These are phyloP conservation scores for Flaveria linearis DNA, from an alignment of 129 eudicot species.

Conservation along the genomic window DNA sequence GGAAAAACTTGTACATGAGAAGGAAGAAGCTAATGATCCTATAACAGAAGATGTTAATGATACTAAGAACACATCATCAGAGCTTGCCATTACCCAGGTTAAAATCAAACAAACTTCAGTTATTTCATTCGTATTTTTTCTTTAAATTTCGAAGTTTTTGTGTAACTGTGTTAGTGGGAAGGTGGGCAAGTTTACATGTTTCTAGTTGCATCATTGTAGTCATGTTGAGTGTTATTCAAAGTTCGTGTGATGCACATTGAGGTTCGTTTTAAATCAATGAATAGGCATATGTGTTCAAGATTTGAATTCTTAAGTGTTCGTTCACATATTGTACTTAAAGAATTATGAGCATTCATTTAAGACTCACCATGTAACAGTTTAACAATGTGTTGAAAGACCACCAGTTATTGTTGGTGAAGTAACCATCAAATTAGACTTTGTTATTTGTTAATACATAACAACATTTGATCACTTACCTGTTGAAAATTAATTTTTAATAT, in stretches of 20 bases:
- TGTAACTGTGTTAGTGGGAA: not conserved
- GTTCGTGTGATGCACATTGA: not conserved
- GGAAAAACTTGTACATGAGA: conserved; percentile 17
- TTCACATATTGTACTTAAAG: not conserved
- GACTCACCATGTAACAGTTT: not conserved
- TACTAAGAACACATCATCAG: conserved; percentile 27
- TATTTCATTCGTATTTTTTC: not conserved
- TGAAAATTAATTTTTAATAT: not conserved
- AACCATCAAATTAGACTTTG: not conserved
- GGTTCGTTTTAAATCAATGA: not conserved
- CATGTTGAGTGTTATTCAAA: not conserved
- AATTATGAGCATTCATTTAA: conserved; percentile 9
- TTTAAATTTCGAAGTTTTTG: not conserved
- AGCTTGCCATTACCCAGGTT: conserved; percentile 36
- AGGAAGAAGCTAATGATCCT: conserved; percentile 22
- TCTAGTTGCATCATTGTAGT: conserved; percentile 13
- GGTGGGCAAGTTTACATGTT: conserved; percentile 4
- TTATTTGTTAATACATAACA: not conserved
- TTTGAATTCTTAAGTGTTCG: not conserved
- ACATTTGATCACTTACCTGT: conserved; percentile 5
- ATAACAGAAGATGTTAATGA: conserved; percentile 21
- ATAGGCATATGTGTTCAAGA: not conserved
- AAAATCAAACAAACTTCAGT: conserved; percentile 11
- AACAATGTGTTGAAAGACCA: not conserved
- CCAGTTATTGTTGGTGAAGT: not conserved